phyloP scores from a whole-genome alignment of 1,284 basidiomycete species.

The Xerocomus amazonicus region DNA sequence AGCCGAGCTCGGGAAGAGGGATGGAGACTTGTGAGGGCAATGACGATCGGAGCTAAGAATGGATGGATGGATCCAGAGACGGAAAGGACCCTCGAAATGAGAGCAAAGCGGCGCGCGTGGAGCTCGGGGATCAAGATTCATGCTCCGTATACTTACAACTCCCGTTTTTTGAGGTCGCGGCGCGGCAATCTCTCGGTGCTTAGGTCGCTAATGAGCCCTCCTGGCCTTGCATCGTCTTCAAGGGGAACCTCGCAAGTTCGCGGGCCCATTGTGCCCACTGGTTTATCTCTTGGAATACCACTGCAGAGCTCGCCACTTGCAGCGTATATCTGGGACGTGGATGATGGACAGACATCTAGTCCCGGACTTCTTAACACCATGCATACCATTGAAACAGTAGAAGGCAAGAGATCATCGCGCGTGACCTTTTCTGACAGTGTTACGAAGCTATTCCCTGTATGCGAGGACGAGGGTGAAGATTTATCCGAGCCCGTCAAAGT shows the following conservation, averaged over 20 bases:
- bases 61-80: slow-evolving; percentile 28
- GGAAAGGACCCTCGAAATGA: slow-evolving; percentile 25
- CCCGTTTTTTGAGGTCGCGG: slow-evolving; percentile 17
- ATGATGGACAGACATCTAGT: slow-evolving; percentile 3
- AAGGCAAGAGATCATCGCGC: slow-evolving; percentile 18
- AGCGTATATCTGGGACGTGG: slow-evolving; percentile 16
- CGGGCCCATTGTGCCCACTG: slow-evolving; percentile 30
- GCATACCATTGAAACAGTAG: slow-evolving; percentile 11
- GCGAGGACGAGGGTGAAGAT: slow-evolving; percentile 29
- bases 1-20: slow-evolving; percentile 29
- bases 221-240: slow-evolving; percentile 19
- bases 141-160: slow-evolving; percentile 19
- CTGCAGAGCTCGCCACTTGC: slow-evolving; percentile 27
- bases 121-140: slow-evolving; percentile 32
- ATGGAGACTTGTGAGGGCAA: slow-evolving; percentile 27
- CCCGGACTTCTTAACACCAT: slow-evolving; percentile 14
- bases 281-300: slow-evolving; percentile 28
- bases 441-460: slow-evolving; percentile 30
- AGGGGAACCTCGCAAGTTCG: slow-evolving; percentile 1
- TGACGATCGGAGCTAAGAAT: slow-evolving; percentile 15
- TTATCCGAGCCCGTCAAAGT: slow-evolving; percentile 8
- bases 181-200: slow-evolving; percentile 3
- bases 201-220: slow-evolving; percentile 14
- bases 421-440: slow-evolving; percentile 23
- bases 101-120: slow-evolving; percentile 33